Conservation (phyloP, 2,329 filamentous ascomycete genomes). For the Botrytis tulipae region DNA sequence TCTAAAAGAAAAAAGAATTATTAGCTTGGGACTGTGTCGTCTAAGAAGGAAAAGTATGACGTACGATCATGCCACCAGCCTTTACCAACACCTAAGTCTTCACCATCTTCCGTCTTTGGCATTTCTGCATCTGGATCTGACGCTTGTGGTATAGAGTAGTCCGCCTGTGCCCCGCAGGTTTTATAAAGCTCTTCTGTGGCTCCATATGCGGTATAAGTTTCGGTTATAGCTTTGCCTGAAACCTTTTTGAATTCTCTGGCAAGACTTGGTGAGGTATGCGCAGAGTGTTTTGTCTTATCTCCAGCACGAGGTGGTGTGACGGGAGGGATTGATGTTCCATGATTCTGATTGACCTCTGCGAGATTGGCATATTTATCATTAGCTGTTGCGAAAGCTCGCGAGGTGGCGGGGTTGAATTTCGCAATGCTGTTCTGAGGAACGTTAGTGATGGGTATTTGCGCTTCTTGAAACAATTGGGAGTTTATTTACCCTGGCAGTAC, state of each 20-base stretch:
- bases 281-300: slow-evolving; percentile 15
- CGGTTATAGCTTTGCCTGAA: slow-evolving; percentile 42
- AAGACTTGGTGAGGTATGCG: slow-evolving; percentile 16
- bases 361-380: slow-evolving; percentile 32
- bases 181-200: slow-evolving; percentile 67
- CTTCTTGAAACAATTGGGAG: neutral
- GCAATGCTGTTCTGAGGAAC: slow-evolving; percentile 17
- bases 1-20: slow-evolving; percentile 49
- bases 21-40: slow-evolving; percentile 11
- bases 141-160: slow-evolving; percentile 32
- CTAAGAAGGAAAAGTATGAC: slow-evolving; percentile 32
- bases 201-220: slow-evolving; percentile 76
- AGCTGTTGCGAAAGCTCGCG: slow-evolving; percentile 32
- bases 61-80: slow-evolving; percentile 82
- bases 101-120: slow-evolving; percentile 70
- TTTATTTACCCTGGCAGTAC: slow-evolving; percentile 25
- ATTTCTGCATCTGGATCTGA: slow-evolving; percentile 57
- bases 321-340: slow-evolving; percentile 28
- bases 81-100: slow-evolving; percentile 73
- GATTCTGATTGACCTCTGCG: slow-evolving; percentile 26
- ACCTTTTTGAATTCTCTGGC: slow-evolving; percentile 23
- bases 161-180: slow-evolving; percentile 32
- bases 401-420: neutral
- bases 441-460: slow-evolving; percentile 18
- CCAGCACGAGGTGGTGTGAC: slow-evolving; percentile 23